These are phyloP conservation scores for Mycena rosella DNA, from an alignment of 768 basidiomycete species.

Conservation along the genomic window DNA sequence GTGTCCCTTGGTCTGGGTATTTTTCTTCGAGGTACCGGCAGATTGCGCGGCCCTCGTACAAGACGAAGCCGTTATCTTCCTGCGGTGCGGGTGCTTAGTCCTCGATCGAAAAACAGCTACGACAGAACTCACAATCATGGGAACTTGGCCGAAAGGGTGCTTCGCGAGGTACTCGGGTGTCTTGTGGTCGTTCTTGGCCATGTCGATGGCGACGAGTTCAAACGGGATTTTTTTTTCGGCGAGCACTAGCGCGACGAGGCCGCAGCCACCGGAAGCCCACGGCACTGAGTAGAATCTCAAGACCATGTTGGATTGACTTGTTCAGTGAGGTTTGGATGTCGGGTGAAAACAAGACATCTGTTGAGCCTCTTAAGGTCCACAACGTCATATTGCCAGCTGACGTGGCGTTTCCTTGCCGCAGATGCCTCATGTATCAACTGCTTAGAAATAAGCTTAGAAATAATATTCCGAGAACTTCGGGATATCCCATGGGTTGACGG, in stretches of 20 bases:
- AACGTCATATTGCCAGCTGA: too few relatives aligned
- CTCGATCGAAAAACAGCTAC: too few relatives aligned
- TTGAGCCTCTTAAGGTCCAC: too few relatives aligned
- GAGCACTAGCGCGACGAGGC: slow-evolving; percentile 23
- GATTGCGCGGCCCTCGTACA: slow-evolving; percentile 18
- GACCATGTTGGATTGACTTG: too few relatives aligned
- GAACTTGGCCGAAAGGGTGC: slow-evolving; percentile 68
- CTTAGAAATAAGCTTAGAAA: too few relatives aligned
- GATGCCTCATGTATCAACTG: too few relatives aligned
- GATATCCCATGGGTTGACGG: too few relatives aligned
- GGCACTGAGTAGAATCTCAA: too few relatives aligned
- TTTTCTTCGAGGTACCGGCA: slow-evolving; percentile 15
- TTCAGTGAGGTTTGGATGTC: too few relatives aligned
- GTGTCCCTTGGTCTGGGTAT: slow-evolving; percentile 1
- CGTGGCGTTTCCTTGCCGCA: too few relatives aligned
- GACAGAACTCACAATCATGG: slow-evolving; percentile 40
- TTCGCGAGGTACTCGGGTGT: slow-evolving; percentile 40
- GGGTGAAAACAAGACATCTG: too few relatives aligned
- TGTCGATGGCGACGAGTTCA: slow-evolving; percentile 51
- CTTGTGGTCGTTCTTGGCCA: slow-evolving; percentile 54
- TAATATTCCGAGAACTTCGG: too few relatives aligned
- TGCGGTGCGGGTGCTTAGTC: not conserved
- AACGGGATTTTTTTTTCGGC: slow-evolving; percentile 57
- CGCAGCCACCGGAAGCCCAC: not conserved
- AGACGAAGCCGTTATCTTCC: slow-evolving; percentile 18